These are phyloP conservation scores for Ophiosphaerella korrae DNA, from an alignment of 2,329 filamentous ascomycete species.

Conservation along the genomic window DNA sequence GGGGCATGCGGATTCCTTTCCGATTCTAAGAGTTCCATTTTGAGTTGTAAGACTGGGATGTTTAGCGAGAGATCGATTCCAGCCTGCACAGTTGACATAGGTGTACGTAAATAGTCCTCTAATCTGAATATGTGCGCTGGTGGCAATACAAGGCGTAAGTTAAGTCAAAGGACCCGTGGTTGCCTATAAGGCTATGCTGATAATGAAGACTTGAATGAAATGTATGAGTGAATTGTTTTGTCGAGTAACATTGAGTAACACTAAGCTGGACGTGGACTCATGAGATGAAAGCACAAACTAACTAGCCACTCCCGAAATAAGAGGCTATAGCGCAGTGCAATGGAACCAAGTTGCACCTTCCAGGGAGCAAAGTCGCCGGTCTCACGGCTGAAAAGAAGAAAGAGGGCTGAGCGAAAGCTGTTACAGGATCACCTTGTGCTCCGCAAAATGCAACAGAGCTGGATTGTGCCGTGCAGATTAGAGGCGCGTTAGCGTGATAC, in stretches of 20 bases:
- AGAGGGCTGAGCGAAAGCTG: neutral
- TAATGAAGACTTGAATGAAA: too few relatives aligned
- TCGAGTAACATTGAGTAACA: too few relatives aligned
- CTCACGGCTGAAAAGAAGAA: neutral
- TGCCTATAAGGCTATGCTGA: slow-evolving; percentile 26
- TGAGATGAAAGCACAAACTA: too few relatives aligned
- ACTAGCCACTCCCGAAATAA: too few relatives aligned
- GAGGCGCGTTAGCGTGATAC: slow-evolving; percentile 16
- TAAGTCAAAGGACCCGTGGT: slow-evolving; percentile 5
- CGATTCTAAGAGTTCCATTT: slow-evolving; percentile 31
- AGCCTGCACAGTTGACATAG: slow-evolving; percentile 4
- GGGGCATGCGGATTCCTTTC: slow-evolving; percentile 42
- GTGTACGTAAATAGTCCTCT: slow-evolving; percentile 2
- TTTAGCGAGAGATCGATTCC: neutral
- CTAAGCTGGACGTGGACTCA: too few relatives aligned
- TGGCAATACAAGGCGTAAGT: slow-evolving; percentile 15
- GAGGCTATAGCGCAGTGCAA: slow-evolving; percentile 10
- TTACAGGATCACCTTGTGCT: neutral
- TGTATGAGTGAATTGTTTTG: too few relatives aligned
- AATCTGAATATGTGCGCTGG: slow-evolving; percentile 3
- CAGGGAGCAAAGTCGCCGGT: neutral
- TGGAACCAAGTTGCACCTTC: slow-evolving; percentile 9
- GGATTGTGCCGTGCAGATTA: slow-evolving; percentile 15
- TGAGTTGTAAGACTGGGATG: neutral
- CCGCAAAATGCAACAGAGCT: slow-evolving; percentile 11